A percentile compares a stretch with the other conserved stretches of the same genome.
These are phyloP conservation scores for Salix koriyanagi DNA, from an alignment of 345 rosid species.

Conservation along the genomic window DNA sequence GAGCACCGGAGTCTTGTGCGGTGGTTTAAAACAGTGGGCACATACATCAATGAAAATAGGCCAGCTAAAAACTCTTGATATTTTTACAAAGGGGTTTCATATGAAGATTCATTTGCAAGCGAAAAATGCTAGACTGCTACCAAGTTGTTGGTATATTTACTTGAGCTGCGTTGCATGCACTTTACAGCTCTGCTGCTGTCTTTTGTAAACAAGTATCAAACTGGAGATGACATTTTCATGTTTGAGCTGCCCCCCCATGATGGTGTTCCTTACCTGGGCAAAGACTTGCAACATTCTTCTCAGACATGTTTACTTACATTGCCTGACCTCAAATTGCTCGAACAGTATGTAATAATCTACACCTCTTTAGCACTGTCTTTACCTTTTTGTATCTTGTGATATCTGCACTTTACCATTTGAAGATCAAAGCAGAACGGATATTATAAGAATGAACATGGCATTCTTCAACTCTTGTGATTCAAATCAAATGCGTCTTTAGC, in stretches of 20 bases:
- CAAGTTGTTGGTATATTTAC: neutral
- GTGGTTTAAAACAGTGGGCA: slow-evolving; percentile 81
- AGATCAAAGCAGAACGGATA: neutral
- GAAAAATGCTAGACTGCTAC: neutral
- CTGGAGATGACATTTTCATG: neutral
- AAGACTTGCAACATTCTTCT: neutral
- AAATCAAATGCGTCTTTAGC: neutral
- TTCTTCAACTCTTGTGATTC: neutral
- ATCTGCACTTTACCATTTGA: neutral
- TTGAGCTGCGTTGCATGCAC: neutral
- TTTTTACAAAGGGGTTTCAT: neutral
- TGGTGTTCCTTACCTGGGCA: neutral
- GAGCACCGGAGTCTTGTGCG: slow-evolving; percentile 67
- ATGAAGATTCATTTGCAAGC: neutral
- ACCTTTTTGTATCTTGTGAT: neutral
- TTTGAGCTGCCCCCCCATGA: neutral
- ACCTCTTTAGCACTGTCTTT: neutral
- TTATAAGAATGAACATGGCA: neutral
- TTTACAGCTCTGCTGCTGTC: neutral
- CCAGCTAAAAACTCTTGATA: slow-evolving; percentile 10
- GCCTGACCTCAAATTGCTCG: neutral
- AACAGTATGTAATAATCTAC: neutral
- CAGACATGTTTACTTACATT: neutral
- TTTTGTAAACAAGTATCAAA: neutral
- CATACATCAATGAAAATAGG: slow-evolving; percentile 43